Percentiles rank a stretch among this genome's conserved stretches.
phyloP scores from a whole-genome alignment of 2,329 filamentous ascomycete species.

The Onygenales sp. region DNA sequence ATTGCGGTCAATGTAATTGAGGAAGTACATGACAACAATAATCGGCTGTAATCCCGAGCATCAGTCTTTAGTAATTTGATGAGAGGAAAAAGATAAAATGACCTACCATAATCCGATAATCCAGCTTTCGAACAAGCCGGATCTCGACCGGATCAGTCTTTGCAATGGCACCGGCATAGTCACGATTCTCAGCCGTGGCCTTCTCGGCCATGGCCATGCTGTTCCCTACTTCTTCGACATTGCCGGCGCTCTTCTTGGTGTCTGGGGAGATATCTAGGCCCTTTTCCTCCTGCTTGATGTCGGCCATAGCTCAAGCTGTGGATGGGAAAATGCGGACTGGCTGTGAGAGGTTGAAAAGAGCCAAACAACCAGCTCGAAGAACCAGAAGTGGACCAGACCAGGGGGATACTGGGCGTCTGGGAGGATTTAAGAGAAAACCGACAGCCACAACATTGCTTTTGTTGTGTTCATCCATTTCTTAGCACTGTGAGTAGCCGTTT shows the following conservation, averaged over 20 bases:
- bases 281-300: neutral
- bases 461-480: no score
- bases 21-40: constrained; percentile 18
- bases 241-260: neutral
- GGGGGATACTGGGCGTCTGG: no score
- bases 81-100: neutral
- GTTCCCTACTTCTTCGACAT: neutral
- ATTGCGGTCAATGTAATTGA: constrained; percentile 16
- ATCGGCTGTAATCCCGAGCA: constrained; percentile 11
- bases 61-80: neutral
- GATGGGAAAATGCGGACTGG: neutral
- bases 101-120: constrained; percentile 33
- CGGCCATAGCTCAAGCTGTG: neutral
- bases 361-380: neutral
- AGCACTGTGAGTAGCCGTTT: no score
- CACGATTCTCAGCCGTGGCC: constrained; percentile 10
- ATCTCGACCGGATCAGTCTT: constrained; percentile 35
- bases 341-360: neutral
- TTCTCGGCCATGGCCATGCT: constrained; percentile 3
- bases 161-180: constrained; percentile 30
- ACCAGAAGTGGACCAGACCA: neutral
- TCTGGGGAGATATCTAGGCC: neutral
- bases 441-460: no score
- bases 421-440: no score
- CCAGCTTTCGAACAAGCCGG: constrained; percentile 32